Conservation (phyloP, 148 eudicot species). For the Fagopyrum homotropicum region DNA sequence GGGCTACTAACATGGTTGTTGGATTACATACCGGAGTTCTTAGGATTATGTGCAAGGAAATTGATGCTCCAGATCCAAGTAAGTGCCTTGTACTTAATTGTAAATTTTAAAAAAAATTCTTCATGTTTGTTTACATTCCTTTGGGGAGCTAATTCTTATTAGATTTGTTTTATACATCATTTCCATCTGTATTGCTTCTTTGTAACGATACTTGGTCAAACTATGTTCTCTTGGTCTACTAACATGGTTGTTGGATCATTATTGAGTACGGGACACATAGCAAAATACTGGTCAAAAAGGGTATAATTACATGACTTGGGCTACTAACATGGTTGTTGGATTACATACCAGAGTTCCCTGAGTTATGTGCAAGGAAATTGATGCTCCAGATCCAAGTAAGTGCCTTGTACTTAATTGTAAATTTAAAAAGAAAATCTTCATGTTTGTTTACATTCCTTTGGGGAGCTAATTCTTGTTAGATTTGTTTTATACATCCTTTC, state of each 20-base stretch:
- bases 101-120: no score
- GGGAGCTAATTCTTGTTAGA: not conserved
- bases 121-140: no score
- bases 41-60: not conserved
- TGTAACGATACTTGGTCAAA: no score
- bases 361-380: constrained; percentile 93
- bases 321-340: constrained; percentile 60
- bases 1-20: no score
- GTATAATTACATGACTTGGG: constrained; percentile 78
- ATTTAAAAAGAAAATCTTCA: not conserved
- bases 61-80: no score
- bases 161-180: no score
- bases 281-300: constrained; percentile 52
- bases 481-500: no score
- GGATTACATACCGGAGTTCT: constrained; percentile 65
- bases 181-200: no score
- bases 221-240: no score
- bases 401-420: not conserved
- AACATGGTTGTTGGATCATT: no score
- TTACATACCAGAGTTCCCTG: constrained; percentile 64
- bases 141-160: no score
- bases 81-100: no score
- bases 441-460: not conserved
- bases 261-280: constrained; percentile 57
- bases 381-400: constrained; percentile 90